Percentiles rank a stretch among this genome's conserved stretches.
phyloP scores from a whole-genome alignment of 1,284 basidiomycete genomes.

The Termitomyces sp. region DNA sequence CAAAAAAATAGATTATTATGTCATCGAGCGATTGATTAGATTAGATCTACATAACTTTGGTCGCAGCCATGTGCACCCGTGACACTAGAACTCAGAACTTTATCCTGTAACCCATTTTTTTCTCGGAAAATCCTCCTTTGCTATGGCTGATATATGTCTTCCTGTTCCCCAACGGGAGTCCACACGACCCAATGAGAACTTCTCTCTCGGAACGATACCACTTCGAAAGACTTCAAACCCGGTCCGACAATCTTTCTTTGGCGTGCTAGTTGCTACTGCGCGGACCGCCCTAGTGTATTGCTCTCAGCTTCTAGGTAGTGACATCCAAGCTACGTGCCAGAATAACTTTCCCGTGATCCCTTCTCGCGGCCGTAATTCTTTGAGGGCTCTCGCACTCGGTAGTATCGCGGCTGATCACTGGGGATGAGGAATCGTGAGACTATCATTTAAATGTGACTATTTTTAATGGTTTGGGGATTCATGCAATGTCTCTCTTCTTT shows the following conservation, averaged over 20 bases:
- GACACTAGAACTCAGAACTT: too few species aligned
- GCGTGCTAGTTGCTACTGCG: background rate
- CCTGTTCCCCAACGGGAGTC: background rate
- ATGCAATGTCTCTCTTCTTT: constrained; percentile 16
- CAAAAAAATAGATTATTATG: constrained; percentile 1
- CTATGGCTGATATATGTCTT: background rate
- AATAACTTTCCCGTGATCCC: constrained; percentile 7
- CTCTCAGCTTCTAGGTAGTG: background rate
- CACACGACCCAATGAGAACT: background rate
- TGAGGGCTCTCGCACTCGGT: background rate
- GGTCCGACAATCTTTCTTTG: constrained; percentile 9
- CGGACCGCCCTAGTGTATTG: constrained; percentile 5
- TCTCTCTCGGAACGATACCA: constrained; percentile 1
- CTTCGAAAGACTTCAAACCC: too few species aligned
- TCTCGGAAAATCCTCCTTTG: too few species aligned
- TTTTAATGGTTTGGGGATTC: background rate
- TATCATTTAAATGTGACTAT: constrained; percentile 5
- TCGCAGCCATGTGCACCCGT: too few species aligned
- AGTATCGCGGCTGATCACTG: constrained; percentile 2
- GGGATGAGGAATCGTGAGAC: background rate
- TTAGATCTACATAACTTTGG: constrained; percentile 12
- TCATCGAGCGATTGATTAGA: constrained; percentile 7
- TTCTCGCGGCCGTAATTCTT: background rate
- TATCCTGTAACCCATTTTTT: background rate
- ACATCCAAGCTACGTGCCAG: background rate